Evolutionary conservation across 257 asterid genomes (phyloP).

Genomic region (Solanum corneliomulleri): DNA sequence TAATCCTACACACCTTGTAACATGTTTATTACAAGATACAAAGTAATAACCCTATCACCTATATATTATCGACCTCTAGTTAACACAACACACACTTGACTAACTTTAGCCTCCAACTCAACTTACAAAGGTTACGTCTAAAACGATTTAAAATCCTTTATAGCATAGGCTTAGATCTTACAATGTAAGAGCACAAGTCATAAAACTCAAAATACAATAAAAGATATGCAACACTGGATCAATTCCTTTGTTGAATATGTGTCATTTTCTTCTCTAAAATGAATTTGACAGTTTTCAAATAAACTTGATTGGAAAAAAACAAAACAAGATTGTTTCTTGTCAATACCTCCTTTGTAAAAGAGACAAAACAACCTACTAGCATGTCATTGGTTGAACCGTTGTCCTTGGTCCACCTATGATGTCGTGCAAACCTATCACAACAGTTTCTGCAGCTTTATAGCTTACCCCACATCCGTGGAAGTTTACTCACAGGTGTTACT

Average conservation of each 20-base stretch:
- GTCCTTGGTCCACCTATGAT: background rate
- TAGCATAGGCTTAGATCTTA: background rate
- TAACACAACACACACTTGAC: background rate
- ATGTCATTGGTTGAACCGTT: background rate
- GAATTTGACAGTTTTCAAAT: background rate
- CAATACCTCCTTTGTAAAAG: background rate
- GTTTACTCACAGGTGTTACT: no score
- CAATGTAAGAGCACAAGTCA: background rate
- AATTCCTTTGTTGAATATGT: background rate
- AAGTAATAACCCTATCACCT: no score
- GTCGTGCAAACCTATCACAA: no score
- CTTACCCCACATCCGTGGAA: no score
- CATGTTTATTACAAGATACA: no score
- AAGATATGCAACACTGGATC: background rate
- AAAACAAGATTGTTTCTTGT: background rate
- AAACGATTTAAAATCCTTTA: background rate
- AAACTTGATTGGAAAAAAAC: background rate
- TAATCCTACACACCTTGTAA: no score
- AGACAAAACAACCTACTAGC: background rate
- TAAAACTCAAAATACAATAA: background rate
- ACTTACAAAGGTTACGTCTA: background rate
- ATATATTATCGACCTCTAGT: no score
- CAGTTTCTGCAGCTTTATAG: no score
- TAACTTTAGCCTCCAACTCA: background rate
- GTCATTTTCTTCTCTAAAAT: background rate